phyloP scores from a whole-genome alignment of 208 protist genomes.

The Crithidia thermophila region DNA sequence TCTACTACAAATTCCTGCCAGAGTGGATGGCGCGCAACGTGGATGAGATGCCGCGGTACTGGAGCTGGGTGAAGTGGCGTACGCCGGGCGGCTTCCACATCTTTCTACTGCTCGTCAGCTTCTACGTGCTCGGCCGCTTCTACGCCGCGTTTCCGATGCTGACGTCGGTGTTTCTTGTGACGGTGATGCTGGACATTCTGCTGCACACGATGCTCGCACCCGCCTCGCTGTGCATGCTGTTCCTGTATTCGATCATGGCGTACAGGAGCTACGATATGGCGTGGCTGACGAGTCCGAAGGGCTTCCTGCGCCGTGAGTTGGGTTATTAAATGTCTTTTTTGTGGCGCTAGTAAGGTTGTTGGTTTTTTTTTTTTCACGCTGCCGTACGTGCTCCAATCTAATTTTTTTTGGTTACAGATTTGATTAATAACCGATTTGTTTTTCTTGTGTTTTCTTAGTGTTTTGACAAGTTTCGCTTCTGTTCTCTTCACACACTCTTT shows the following conservation, averaged over 20 bases:
- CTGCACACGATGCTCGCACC: slow-evolving; percentile 91
- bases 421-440: too few relatives aligned
- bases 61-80: slow-evolving; percentile 88
- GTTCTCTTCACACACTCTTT: too few relatives aligned
- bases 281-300: slow-evolving; percentile 89
- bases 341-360: background rate
- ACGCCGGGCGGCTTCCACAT: slow-evolving; percentile 69
- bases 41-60: slow-evolving; percentile 93
- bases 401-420: background rate
- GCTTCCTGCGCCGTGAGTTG: slow-evolving; percentile 79
- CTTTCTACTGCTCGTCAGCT: slow-evolving; percentile 59
- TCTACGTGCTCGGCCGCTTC: slow-evolving; percentile 82
- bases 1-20: slow-evolving; percentile 89
- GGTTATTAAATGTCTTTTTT: slow-evolving; percentile 61
- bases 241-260: slow-evolving; percentile 84
- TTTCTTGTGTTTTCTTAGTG: too few relatives aligned
- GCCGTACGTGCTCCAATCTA: too few relatives aligned
- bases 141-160: slow-evolving; percentile 71
- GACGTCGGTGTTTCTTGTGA: slow-evolving; percentile 65
- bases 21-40: slow-evolving; percentile 93
- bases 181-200: slow-evolving; percentile 67
- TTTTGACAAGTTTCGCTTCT: too few relatives aligned
- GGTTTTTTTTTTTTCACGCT: background rate
- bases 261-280: slow-evolving; percentile 86
- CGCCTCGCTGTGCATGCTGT: slow-evolving; percentile 78